A percentile compares a stretch with the other conserved stretches of the same genome.
Conservation (phyloP, 176 grass and related monocot genomes). For the Bromus sterilis region DNA sequence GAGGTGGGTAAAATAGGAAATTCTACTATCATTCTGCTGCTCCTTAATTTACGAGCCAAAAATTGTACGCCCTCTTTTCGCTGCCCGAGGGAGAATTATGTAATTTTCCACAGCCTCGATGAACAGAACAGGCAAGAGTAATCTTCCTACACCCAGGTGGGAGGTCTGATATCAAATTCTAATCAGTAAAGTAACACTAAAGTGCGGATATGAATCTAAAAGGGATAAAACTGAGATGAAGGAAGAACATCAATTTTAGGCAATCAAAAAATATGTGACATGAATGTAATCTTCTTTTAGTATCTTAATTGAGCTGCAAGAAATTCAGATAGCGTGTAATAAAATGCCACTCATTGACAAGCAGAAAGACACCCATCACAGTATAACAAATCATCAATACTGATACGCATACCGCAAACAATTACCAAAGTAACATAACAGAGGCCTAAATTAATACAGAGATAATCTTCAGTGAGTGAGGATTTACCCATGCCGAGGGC, state of each 20-base stretch:
- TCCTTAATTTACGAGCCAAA: too few relatives aligned
- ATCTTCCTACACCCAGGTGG: background rate
- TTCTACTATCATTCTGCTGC: too few relatives aligned
- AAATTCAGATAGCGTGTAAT: background rate
- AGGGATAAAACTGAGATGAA: background rate
- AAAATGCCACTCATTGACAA: background rate
- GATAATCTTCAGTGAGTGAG: background rate
- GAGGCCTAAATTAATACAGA: background rate
- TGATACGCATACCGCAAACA: background rate
- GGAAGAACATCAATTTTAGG: background rate
- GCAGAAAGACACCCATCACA: background rate
- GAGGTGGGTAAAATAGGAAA: too few relatives aligned
- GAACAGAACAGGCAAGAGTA: background rate
- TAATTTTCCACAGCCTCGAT: background rate
- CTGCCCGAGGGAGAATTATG: too few relatives aligned
- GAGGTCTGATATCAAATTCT: background rate
- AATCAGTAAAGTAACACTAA: background rate
- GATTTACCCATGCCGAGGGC: slow-evolving; percentile 86
- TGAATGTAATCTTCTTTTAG: background rate
- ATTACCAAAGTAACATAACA: background rate
- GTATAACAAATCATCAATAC: background rate
- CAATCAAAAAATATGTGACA: background rate
- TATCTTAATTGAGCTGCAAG: background rate
- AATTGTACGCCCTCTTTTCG: too few relatives aligned
- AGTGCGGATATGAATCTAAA: background rate